Conservation (phyloP, 1,284 basidiomycete genomes). For the Ustilago vetiveriae region DNA sequence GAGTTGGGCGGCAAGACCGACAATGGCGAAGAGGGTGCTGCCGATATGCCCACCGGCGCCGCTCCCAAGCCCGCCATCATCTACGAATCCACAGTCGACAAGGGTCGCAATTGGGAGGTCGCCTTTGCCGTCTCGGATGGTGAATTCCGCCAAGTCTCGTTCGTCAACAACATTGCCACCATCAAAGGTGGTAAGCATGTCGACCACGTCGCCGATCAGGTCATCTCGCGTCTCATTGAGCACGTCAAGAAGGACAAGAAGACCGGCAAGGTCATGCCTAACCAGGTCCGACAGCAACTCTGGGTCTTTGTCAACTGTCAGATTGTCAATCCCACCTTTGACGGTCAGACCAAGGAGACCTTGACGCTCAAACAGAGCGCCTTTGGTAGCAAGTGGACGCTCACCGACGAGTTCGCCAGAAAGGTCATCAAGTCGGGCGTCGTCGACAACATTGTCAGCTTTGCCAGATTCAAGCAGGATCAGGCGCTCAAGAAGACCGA, state of each 20-base stretch:
- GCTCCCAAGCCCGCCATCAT: constrained; percentile 80
- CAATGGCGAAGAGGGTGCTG: constrained; percentile 19
- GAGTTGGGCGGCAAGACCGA: constrained; percentile 63
- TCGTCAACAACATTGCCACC: constrained; percentile 97
- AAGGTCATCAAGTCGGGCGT: constrained; percentile 91
- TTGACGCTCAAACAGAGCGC: constrained; percentile 87
- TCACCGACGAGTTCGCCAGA: constrained; percentile 94
- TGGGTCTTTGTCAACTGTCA: constrained; percentile 98
- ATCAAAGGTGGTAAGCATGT: constrained; percentile 98
- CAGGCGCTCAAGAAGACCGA: constrained; percentile 96
- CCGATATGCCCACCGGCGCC: constrained; percentile 73
- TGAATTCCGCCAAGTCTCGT: constrained; percentile 86
- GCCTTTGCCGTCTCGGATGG: constrained; percentile 91
- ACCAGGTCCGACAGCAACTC: constrained; percentile 96
- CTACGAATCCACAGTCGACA: constrained; percentile 79
- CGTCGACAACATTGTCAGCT: constrained; percentile 90
- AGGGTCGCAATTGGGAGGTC: constrained; percentile 83
- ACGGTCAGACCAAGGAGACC: constrained; percentile 98
- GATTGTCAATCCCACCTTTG: constrained; percentile 98
- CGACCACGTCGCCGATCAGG: constrained; percentile 83
- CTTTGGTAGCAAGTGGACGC: constrained; percentile 86
- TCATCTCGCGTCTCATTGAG: constrained; percentile 79
- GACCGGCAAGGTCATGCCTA: constrained; percentile 86
- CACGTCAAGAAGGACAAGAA: constrained; percentile 91
- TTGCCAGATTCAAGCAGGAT: constrained; percentile 97